Evolutionary conservation across 257 asterid species (phyloP), one percentile per base, ranked within the genome.

Genomic region (Solanum dulcamara): DNA sequence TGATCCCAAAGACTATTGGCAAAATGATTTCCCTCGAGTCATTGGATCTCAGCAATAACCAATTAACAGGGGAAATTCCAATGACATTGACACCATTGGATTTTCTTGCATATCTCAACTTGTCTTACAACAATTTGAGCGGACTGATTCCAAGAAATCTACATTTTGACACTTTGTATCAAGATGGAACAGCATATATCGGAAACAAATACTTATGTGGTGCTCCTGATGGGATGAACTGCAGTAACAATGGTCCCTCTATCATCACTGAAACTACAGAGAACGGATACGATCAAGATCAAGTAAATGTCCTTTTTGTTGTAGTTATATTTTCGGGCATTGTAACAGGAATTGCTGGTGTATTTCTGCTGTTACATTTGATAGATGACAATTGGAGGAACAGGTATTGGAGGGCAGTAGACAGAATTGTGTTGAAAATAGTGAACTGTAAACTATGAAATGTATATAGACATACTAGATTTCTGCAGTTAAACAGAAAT

Each of bases 81-180:
- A 33, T 9, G 44, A 53, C 87, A 38, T 44, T 72, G 14, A 12
- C 80, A 83, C 17, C 12, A 22, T 51, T 83, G 35, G 64, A 83
- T 66, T 64, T 10, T 14, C 87, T 84, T 1, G 37, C 46, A 30
- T 26, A 53, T 40, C 71, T 84, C 20, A 84, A 84, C 55, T 26
- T 84, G 14, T 84, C 87, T 71, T 84, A 37, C 24, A 84, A 84
- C 87, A 84, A 84, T 40, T 74, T 84, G 87, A 70, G 83, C 9
- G 87, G 87, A 40, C 48, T 20, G 33, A 35, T 84, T 72, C 87
- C 87, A 84, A 40, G 13, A 1, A 10, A 33, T 51, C 75, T 37
- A 9, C 84, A 74, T 66, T 84, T 84, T 0, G 87, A 84, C 68
- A 53, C 87, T 15, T 10, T 84, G 4, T 6, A 62, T 70, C 38